phyloP scores from a whole-genome alignment of 176 grass and related monocot species.

The Avena eriantha region DNA sequence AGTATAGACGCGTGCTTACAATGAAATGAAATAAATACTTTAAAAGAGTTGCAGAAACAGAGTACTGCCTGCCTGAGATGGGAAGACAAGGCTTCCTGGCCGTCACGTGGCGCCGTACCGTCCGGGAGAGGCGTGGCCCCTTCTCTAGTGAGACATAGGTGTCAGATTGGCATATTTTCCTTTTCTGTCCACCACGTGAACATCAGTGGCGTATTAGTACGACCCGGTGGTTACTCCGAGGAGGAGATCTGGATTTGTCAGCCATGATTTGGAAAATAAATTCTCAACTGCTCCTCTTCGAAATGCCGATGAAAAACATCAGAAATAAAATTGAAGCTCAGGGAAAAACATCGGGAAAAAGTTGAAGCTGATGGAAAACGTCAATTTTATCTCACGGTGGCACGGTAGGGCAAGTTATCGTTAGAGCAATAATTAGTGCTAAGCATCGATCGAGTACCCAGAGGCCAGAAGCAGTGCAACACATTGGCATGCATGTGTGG shows the following conservation, averaged over 20 bases:
- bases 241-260: neutral
- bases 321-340: too few relatives aligned
- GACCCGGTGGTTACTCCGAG: neutral
- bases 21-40: neutral
- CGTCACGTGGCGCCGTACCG: slow-evolving; percentile 34
- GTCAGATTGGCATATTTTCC: neutral
- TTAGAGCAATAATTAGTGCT: neutral
- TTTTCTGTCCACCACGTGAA: slow-evolving; percentile 36
- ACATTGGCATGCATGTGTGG: neutral
- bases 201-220: slow-evolving; percentile 1
- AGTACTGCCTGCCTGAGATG: slow-evolving; percentile 20
- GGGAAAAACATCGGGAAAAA: too few relatives aligned
- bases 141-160: neutral
- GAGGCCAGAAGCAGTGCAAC: too few relatives aligned
- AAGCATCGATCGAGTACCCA: neutral
- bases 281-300: neutral
- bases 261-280: neutral
- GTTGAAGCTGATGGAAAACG: too few relatives aligned
- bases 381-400: too few relatives aligned
- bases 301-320: too few relatives aligned
- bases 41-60: neutral
- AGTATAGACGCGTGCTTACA: neutral
- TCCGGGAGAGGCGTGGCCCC: neutral
- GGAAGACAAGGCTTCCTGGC: neutral
- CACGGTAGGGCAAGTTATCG: neutral